Conservation (phyloP, 495 filamentous ascomycete genomes). For the Daldinia concentrica region DNA sequence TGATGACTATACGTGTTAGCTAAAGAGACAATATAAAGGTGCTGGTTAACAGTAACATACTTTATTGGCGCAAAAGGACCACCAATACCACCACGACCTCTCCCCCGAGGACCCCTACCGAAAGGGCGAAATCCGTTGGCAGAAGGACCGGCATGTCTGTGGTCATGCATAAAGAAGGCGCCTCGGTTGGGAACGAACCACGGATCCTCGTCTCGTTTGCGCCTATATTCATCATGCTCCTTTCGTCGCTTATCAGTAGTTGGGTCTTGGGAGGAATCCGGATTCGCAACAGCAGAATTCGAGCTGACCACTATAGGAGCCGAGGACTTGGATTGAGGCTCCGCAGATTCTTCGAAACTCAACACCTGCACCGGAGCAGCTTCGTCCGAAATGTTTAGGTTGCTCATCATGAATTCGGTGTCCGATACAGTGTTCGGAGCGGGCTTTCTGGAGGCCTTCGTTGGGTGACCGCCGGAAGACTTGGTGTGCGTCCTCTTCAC, state of each 20-base stretch:
- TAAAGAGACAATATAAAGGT: constrained; percentile 17
- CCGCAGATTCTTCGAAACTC: constrained; percentile 70
- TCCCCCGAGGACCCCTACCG: constrained; percentile 65
- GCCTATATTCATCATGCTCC: constrained; percentile 90
- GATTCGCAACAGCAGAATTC: constrained; percentile 40
- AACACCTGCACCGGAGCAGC: constrained; percentile 64
- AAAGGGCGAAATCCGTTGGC: constrained; percentile 80
- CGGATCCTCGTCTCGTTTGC: constrained; percentile 87
- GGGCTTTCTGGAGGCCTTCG: constrained; percentile 52
- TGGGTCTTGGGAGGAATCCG: constrained; percentile 56
- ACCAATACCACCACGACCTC: constrained; percentile 57
- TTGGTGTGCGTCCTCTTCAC: constrained; percentile 49
- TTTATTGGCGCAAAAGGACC: constrained; percentile 66
- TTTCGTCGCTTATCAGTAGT: constrained; percentile 75
- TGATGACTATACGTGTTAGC: constrained; percentile 54
- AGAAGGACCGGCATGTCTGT: constrained; percentile 76
- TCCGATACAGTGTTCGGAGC: constrained; percentile 62
- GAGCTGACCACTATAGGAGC: constrained; percentile 61
- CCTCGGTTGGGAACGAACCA: constrained; percentile 95
- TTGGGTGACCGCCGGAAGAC: constrained; percentile 40
- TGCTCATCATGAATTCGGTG: constrained; percentile 89
- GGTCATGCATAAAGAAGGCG: constrained; percentile 97
- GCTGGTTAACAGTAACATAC: constrained; percentile 54
- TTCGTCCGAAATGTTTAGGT: constrained; percentile 72
- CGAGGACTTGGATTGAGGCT: constrained; percentile 44